These are phyloP conservation scores for Phytophthora pistaciae DNA, from an alignment of 352 stramenopile genomes.

Conservation along the genomic window DNA sequence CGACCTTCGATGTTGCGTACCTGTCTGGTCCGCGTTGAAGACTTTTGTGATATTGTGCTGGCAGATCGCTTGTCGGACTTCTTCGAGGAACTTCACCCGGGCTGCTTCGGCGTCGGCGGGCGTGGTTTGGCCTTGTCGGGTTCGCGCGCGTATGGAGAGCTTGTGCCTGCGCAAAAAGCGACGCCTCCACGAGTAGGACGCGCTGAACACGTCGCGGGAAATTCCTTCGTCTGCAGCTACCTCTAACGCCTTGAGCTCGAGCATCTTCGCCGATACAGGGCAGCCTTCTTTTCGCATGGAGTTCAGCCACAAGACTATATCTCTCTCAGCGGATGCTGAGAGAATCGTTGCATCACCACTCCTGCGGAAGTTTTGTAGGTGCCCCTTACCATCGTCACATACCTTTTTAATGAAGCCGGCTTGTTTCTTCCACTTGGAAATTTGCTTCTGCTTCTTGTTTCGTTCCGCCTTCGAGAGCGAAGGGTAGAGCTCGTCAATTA, in stretches of 20 bases:
- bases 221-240: conserved; percentile 5
- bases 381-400: neutral
- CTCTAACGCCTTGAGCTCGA: neutral
- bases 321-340: neutral
- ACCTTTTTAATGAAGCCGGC: neutral
- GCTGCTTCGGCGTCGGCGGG: conserved; percentile 1
- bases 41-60: conserved; percentile 3
- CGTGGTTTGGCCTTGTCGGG: conserved; percentile 13
- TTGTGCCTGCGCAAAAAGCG: conserved; percentile 2
- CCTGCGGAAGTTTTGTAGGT: neutral
- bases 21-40: conserved; percentile 13
- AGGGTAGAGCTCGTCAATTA: neutral
- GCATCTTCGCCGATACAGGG: conserved; percentile 8
- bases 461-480: neutral
- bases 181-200: conserved; percentile 1
- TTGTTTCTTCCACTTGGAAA: conserved; percentile 2
- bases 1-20: neutral
- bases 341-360: conserved; percentile 12
- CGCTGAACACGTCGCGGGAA: neutral
- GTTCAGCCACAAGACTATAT: conserved; percentile 12
- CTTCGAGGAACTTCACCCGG: neutral
- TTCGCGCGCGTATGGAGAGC: conserved; percentile 1
- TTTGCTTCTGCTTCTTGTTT: conserved; percentile 6
- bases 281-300: conserved; percentile 10
- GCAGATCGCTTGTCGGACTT: conserved; percentile 7